Percentiles rank a stretch among this genome's conserved stretches.
These are phyloP conservation scores for Wickerhamomyces pijperi DNA, from an alignment of 805 yeast species.

Conservation along the genomic window DNA sequence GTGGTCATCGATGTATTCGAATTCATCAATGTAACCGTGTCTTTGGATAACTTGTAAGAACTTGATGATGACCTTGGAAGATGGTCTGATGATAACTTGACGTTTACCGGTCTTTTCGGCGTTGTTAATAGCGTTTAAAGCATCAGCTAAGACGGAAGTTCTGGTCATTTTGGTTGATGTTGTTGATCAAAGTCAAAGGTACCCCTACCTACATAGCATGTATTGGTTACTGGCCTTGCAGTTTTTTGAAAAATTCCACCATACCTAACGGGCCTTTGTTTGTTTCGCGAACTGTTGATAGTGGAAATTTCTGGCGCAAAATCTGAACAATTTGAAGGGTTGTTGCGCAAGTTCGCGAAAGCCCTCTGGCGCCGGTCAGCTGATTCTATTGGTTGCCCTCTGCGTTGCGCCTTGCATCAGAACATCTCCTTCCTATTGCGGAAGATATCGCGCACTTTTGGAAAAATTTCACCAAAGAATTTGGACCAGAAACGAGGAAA, in stretches of 20 bases:
- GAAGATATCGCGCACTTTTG: neutral
- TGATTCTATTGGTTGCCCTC: neutral
- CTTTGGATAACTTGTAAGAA: conserved; percentile 94
- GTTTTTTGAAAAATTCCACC: conserved; percentile 9
- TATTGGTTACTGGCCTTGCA: conserved; percentile 2
- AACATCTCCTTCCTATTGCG: neutral
- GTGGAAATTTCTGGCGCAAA: too few species aligned
- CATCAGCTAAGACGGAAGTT: conserved; percentile 97
- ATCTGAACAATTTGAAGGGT: too few species aligned
- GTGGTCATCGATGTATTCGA: conserved; percentile 98
- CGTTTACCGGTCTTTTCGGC: conserved; percentile 99
- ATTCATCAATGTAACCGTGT: conserved; percentile 98
- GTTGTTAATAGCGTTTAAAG: conserved; percentile 95
- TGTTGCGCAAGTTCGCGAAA: conserved; percentile 1
- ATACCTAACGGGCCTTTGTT: conserved; percentile 6
- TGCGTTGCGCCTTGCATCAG: neutral
- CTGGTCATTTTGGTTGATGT: conserved; percentile 64
- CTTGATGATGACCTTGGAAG: conserved; percentile 96
- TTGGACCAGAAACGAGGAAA: conserved; percentile 4
- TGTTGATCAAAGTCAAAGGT: neutral
- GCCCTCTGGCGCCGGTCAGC: conserved; percentile 1
- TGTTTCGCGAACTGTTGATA: conserved; percentile 2
- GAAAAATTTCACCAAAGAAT: neutral
- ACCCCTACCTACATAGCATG: neutral
- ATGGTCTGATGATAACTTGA: conserved; percentile 96